These are phyloP conservation scores for Penicillium lagena DNA, from an alignment of 495 filamentous ascomycete genomes.

Conservation along the genomic window DNA sequence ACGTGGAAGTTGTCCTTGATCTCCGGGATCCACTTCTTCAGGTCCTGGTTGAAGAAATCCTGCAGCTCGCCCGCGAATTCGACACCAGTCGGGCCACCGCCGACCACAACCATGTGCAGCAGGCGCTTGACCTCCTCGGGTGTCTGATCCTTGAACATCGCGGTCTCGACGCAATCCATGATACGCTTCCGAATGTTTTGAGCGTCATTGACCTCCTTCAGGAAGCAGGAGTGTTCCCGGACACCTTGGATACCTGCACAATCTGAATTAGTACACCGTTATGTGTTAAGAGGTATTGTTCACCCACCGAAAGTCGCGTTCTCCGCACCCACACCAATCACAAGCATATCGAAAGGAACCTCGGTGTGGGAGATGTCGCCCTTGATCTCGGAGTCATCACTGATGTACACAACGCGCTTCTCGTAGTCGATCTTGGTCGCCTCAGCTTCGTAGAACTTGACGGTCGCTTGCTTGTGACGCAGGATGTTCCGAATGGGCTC, in stretches of 20 bases:
- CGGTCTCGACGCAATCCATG: slow-evolving; percentile 99
- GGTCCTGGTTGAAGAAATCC: slow-evolving; percentile 96
- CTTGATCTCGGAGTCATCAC: slow-evolving; percentile 89
- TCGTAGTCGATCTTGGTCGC: slow-evolving; percentile 94
- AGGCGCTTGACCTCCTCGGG: slow-evolving; percentile 85
- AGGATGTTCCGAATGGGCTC: slow-evolving; percentile 94
- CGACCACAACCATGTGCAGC: slow-evolving; percentile 98
- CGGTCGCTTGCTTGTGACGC: slow-evolving; percentile 81
- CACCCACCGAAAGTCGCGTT: slow-evolving; percentile 90
- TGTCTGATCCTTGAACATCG: slow-evolving; percentile 96
- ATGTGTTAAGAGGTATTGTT: background rate
- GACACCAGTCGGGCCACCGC: slow-evolving; percentile 95
- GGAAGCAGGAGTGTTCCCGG: slow-evolving; percentile 90
- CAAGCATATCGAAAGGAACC: slow-evolving; percentile 96
- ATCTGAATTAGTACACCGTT: slow-evolving; percentile 3
- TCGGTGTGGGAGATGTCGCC: slow-evolving; percentile 77
- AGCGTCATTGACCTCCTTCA: slow-evolving; percentile 95
- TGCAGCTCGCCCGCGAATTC: slow-evolving; percentile 97
- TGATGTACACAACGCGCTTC: slow-evolving; percentile 78
- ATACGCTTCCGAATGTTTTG: slow-evolving; percentile 95
- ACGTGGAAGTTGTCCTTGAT: slow-evolving; percentile 93
- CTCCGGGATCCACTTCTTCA: slow-evolving; percentile 96
- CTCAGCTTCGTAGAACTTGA: slow-evolving; percentile 97
- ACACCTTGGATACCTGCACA: slow-evolving; percentile 80
- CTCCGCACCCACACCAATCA: slow-evolving; percentile 93